These are phyloP conservation scores for Leishmania arabica DNA, from an alignment of 208 protist genomes.

Conservation along the genomic window DNA sequence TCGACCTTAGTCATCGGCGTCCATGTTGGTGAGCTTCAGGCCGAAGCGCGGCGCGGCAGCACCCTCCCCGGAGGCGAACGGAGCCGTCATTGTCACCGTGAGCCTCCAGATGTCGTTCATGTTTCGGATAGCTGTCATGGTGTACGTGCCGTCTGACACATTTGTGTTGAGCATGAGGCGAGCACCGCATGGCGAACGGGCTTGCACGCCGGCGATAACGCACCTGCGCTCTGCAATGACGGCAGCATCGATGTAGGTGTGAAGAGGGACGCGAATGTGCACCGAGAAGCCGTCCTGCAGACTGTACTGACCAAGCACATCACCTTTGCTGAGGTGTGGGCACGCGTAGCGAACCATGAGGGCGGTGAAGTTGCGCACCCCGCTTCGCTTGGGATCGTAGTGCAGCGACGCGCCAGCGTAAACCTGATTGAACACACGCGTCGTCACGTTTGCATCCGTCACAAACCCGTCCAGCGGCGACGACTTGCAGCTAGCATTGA, in stretches of 20 bases:
- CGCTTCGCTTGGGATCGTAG: constrained; percentile 76
- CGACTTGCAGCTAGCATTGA: constrained; percentile 34
- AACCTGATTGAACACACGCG: constrained; percentile 31
- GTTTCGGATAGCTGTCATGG: constrained; percentile 49
- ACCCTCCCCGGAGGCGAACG: constrained; percentile 14
- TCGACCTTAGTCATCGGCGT: constrained; percentile 13
- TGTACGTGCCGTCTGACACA: constrained; percentile 45
- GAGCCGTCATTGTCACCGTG: constrained; percentile 39
- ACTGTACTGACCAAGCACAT: constrained; percentile 61
- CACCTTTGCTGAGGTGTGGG: constrained; percentile 45
- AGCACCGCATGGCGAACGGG: constrained; percentile 51
- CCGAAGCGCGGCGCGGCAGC: constrained; percentile 32
- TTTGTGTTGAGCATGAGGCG: constrained; percentile 65
- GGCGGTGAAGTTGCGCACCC: constrained; percentile 54
- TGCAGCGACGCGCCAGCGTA: constrained; percentile 35
- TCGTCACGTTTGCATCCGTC: constrained; percentile 46
- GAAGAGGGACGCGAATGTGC: constrained; percentile 58
- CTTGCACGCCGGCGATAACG: constrained; percentile 64
- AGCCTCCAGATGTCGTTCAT: constrained; percentile 68
- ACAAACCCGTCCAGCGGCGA: constrained; percentile 33
- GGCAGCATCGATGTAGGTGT: constrained; percentile 45
- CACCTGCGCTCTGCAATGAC: constrained; percentile 50
- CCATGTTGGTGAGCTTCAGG: constrained; percentile 52
- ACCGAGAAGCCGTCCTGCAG: constrained; percentile 42
- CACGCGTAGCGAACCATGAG: constrained; percentile 39